Evolutionary conservation across 169 alveolate species (phyloP).

Genomic region (Plasmodium reichenowi): DNA sequence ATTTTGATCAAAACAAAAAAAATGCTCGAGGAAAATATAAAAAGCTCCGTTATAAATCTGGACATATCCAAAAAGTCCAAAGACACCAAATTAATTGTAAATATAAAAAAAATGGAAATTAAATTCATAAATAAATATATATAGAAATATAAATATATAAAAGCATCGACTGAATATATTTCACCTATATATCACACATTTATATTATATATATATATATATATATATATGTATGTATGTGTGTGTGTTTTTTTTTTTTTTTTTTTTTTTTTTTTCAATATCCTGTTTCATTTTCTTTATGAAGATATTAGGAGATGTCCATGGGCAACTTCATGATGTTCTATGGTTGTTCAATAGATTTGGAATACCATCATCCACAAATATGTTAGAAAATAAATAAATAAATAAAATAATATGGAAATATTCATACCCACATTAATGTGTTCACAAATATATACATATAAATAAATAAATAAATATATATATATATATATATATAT

Average conservation of each 20-base stretch:
- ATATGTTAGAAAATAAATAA: slow-evolving; percentile 74
- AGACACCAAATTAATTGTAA: slow-evolving; percentile 58
- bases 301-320: slow-evolving; percentile 91
- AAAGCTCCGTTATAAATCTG: slow-evolving; percentile 44
- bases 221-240: too few species aligned
- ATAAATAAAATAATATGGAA: background rate
- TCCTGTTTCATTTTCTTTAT: background rate
- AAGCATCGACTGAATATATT: background rate
- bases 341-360: slow-evolving; percentile 91
- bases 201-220: too few species aligned
- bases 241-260: background rate
- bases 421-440: too few species aligned
- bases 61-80: slow-evolving; percentile 41
- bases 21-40: slow-evolving; percentile 62
- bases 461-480: too few species aligned
- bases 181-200: background rate
- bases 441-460: too few species aligned
- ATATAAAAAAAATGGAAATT: background rate
- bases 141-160: background rate
- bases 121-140: background rate
- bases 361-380: slow-evolving; percentile 91
- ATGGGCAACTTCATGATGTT: slow-evolving; percentile 93
- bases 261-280: background rate
- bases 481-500: background rate
- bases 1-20: slow-evolving; percentile 29